These are phyloP conservation scores for Periconia sp. DNA, from an alignment of 2,329 filamentous ascomycete genomes.

Conservation along the genomic window DNA sequence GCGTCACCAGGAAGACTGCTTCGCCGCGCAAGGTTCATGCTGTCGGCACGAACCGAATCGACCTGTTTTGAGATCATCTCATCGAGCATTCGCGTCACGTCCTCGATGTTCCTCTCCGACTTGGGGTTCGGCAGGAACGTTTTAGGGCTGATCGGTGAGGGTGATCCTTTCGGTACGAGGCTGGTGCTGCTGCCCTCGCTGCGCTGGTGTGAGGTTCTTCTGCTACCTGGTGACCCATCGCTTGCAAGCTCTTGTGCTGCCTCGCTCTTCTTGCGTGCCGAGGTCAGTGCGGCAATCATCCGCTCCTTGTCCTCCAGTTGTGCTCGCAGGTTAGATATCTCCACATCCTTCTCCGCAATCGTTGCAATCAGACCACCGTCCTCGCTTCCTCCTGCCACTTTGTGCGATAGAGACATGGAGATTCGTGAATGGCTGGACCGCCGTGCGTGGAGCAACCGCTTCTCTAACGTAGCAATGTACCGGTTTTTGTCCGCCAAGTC, in stretches of 20 bases:
- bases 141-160: conserved; percentile 26
- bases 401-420: conserved; percentile 73
- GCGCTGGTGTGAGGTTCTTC: conserved; percentile 41
- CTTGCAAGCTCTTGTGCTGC: conserved; percentile 66
- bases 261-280: conserved; percentile 83
- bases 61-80: conserved; percentile 95
- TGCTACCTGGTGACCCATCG: conserved; percentile 42
- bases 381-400: conserved; percentile 71
- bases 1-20: conserved; percentile 48
- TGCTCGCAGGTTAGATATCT: conserved; percentile 89
- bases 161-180: conserved; percentile 32
- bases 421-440: conserved; percentile 88
- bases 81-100: conserved; percentile 91
- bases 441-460: conserved; percentile 86
- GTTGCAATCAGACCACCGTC: conserved; percentile 75
- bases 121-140: conserved; percentile 27
- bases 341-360: conserved; percentile 86
- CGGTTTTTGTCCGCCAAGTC: conserved; percentile 96
- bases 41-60: conserved; percentile 79
- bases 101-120: conserved; percentile 74
- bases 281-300: conserved; percentile 87
- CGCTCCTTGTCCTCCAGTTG: conserved; percentile 92
- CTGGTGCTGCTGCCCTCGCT: conserved; percentile 39
- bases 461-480: conserved; percentile 93
- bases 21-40: conserved; percentile 65